Conservation (phyloP, 2,329 filamentous ascomycete species). For the Colletotrichum echinochloae region DNA sequence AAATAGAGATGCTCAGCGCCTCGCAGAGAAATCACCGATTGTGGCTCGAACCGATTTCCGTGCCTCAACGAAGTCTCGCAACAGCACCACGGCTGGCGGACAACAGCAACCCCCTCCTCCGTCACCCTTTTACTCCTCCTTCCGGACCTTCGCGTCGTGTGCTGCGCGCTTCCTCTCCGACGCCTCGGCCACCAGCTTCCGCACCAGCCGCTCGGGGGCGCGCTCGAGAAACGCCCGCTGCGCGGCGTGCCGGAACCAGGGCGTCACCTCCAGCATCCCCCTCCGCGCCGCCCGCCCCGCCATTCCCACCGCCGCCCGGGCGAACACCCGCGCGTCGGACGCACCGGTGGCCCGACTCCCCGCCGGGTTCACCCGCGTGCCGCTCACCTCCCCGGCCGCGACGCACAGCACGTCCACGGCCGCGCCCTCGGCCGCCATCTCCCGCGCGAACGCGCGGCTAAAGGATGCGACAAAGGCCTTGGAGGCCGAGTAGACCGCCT, state of each 20-base stretch:
- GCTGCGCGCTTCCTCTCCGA: not conserved
- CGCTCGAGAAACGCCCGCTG: not conserved
- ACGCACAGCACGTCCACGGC: conserved; percentile 48
- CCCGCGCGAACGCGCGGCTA: conserved; percentile 45
- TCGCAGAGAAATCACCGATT: too few relatives aligned
- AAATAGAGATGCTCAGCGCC: too few relatives aligned
- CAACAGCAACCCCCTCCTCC: too few relatives aligned
- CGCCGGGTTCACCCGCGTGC: conserved; percentile 19
- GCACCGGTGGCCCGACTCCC: too few relatives aligned
- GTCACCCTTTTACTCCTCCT: not conserved
- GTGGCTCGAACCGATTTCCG: not conserved
- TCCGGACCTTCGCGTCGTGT: not conserved
- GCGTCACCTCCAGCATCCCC: conserved; percentile 44
- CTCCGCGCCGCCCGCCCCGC: conserved; percentile 44
- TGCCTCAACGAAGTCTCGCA: not conserved
- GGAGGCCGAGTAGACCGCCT: conserved; percentile 48
- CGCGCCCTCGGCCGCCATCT: conserved; percentile 43
- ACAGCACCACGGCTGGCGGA: not conserved
- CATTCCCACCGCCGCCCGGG: conserved; percentile 42
- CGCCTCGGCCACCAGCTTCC: not conserved
- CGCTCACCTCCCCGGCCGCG: conserved; percentile 46
- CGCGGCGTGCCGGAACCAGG: conserved; percentile 28
- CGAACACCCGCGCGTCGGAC: conserved; percentile 29
- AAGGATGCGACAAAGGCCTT: conserved; percentile 49
- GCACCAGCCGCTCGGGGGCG: not conserved